Conservation (phyloP, 73 alveolate genomes). For the Tetrahymena malaccensis region DNA sequence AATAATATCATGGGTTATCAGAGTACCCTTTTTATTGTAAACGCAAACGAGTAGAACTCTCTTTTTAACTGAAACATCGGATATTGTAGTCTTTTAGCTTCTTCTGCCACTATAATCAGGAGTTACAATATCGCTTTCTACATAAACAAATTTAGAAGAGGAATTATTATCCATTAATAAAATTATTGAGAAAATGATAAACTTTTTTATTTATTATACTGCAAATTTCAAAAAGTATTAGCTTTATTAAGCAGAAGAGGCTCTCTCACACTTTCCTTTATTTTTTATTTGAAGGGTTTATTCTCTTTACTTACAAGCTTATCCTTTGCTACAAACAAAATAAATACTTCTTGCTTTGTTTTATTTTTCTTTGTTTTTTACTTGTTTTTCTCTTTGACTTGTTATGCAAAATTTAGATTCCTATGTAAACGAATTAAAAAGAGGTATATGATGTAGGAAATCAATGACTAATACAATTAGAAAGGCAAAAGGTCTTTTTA, state of each 20-base stretch:
- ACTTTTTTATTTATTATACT: not conserved
- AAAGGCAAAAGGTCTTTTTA: too few species aligned
- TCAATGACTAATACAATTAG: not conserved
- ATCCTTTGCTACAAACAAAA: not conserved
- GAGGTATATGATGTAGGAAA: not conserved
- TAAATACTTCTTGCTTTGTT: not conserved
- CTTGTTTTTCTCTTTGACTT: not conserved
- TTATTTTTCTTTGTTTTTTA: not conserved
- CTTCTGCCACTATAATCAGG: not conserved
- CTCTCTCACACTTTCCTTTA: not conserved
- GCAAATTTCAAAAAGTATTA: not conserved
- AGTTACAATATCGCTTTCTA: not conserved
- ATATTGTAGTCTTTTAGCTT: not conserved
- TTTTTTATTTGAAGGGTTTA: not conserved
- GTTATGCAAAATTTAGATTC: not conserved
- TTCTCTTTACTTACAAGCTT: not conserved
- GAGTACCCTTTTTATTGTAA: not conserved
- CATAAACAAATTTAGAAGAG: not conserved
- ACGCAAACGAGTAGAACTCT: not conserved
- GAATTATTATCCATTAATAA: not conserved
- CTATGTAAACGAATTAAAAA: not conserved
- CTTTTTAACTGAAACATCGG: not conserved
- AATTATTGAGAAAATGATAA: not conserved
- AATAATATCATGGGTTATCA: constrained; percentile 25
- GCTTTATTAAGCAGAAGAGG: not conserved